Evolutionary conservation across 306 rosid genomes (phyloP).

Genomic region (Datisca glomerata): DNA sequence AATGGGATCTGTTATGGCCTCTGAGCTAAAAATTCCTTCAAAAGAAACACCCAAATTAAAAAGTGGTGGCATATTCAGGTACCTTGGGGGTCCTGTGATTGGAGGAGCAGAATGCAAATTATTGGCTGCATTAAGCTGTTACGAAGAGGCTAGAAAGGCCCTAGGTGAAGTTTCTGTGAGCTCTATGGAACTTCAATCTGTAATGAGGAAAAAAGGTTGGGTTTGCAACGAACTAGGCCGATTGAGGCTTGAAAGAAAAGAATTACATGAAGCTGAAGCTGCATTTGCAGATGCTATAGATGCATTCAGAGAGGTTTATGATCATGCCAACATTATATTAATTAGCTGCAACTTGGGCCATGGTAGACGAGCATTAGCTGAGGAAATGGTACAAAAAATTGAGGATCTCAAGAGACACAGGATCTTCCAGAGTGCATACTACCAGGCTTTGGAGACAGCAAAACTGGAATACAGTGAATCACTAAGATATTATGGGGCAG

Average conservation of each 20-base stretch:
- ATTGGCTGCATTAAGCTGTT: slow-evolving; percentile 57
- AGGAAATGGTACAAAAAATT: slow-evolving; percentile 62
- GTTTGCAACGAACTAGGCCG: slow-evolving; percentile 89
- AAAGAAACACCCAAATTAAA: slow-evolving; percentile 35
- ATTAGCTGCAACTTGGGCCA: slow-evolving; percentile 92
- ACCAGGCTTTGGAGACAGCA: slow-evolving; percentile 62
- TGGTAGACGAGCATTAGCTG: slow-evolving; percentile 89
- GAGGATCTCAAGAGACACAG: slow-evolving; percentile 44
- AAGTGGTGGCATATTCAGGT: slow-evolving; percentile 84
- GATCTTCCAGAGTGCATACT: slow-evolving; percentile 45
- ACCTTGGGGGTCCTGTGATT: slow-evolving; percentile 51
- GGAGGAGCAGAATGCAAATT: slow-evolving; percentile 55
- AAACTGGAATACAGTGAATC: slow-evolving; percentile 79
- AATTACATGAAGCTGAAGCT: slow-evolving; percentile 59
- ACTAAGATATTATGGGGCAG: slow-evolving; percentile 77
- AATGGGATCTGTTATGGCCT: slow-evolving; percentile 17
- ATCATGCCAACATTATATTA: slow-evolving; percentile 77
- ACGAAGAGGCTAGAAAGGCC: slow-evolving; percentile 68
- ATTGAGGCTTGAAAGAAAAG: slow-evolving; percentile 60
- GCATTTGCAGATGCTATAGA: slow-evolving; percentile 74
- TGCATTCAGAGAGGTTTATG: slow-evolving; percentile 84
- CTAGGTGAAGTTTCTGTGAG: slow-evolving; percentile 52
- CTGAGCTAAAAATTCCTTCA: slow-evolving; percentile 28
- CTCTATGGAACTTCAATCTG: slow-evolving; percentile 57
- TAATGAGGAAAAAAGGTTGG: slow-evolving; percentile 80